phyloP scores from a whole-genome alignment of 2,329 filamentous ascomycete species.

The Exophiala viscosa region DNA sequence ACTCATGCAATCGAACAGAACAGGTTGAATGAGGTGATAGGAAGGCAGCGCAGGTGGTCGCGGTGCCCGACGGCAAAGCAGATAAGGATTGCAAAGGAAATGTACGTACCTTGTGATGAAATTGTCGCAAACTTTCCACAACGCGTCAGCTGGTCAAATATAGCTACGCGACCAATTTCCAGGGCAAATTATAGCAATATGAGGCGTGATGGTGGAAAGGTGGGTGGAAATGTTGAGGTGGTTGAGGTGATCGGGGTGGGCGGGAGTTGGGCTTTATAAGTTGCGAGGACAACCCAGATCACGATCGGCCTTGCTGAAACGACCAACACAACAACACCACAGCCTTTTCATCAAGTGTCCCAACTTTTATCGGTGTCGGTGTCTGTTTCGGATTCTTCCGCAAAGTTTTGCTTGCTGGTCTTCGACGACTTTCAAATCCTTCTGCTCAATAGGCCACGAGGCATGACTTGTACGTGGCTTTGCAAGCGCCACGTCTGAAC shows the following conservation, averaged over 20 bases:
- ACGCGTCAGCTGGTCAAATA: conserved; percentile 9
- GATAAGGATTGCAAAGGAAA: conserved; percentile 16
- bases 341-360: too few relatives aligned
- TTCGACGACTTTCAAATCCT: too few relatives aligned
- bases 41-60: conserved; percentile 21
- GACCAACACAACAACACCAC: too few relatives aligned
- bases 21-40: conserved; percentile 11
- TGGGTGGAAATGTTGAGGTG: conserved; percentile 13
- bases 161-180: conserved; percentile 20
- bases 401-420: too few relatives aligned
- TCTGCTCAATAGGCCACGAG: too few relatives aligned
- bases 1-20: conserved; percentile 13
- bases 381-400: too few relatives aligned
- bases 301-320: too few relatives aligned
- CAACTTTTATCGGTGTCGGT: too few relatives aligned
- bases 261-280: conserved; percentile 17
- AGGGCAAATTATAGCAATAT: conserved; percentile 5
- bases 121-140: conserved; percentile 16
- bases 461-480: too few relatives aligned
- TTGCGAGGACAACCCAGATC: conserved; percentile 8
- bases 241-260: conserved; percentile 15
- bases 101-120: conserved; percentile 24
- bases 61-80: background rate
- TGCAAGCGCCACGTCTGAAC: too few relatives aligned
- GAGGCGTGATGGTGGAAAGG: conserved; percentile 18